phyloP scores from a whole-genome alignment of 768 basidiomycete genomes.

The Boletus pseudopeckii region DNA sequence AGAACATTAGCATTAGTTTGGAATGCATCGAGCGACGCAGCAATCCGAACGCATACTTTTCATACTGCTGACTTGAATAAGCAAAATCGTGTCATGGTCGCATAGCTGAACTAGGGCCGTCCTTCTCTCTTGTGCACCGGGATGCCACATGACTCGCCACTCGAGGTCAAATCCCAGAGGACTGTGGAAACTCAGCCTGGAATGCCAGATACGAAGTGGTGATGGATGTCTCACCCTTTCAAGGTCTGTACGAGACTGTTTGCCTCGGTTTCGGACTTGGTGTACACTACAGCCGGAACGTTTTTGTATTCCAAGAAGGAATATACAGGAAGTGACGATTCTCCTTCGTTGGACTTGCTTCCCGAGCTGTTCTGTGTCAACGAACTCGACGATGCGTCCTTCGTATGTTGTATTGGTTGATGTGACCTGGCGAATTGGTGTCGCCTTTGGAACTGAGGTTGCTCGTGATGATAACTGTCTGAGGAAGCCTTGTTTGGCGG shows the following conservation, averaged over 20 bases:
- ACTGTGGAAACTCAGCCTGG: slow-evolving; percentile 21
- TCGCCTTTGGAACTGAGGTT: neutral
- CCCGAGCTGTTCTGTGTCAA: neutral
- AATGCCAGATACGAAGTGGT: neutral
- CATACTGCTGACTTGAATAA: slow-evolving; percentile 50
- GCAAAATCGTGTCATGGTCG: slow-evolving; percentile 40
- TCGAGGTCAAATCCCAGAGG: slow-evolving; percentile 53
- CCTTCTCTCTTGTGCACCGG: slow-evolving; percentile 31
- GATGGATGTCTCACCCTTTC: slow-evolving; percentile 31
- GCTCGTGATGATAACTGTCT: neutral
- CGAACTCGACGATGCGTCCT: neutral
- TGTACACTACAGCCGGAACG: slow-evolving; percentile 38
- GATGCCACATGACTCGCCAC: slow-evolving; percentile 40
- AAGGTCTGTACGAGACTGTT: slow-evolving; percentile 37
- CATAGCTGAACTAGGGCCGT: slow-evolving; percentile 47
- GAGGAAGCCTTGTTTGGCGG: neutral
- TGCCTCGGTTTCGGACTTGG: slow-evolving; percentile 39
- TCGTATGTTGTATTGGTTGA: neutral
- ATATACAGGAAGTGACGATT: slow-evolving; percentile 31
- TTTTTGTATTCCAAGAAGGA: slow-evolving; percentile 34
- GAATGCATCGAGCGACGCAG: neutral
- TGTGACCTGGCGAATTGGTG: neutral
- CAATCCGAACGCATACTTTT: slow-evolving; percentile 31
- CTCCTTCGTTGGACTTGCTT: neutral
- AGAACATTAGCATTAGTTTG: neutral